Percentiles rank a stretch among this genome's conserved stretches.
Evolutionary conservation across 441 rosid genomes (phyloP).

Genomic region (Bruguiera hainesii): DNA sequence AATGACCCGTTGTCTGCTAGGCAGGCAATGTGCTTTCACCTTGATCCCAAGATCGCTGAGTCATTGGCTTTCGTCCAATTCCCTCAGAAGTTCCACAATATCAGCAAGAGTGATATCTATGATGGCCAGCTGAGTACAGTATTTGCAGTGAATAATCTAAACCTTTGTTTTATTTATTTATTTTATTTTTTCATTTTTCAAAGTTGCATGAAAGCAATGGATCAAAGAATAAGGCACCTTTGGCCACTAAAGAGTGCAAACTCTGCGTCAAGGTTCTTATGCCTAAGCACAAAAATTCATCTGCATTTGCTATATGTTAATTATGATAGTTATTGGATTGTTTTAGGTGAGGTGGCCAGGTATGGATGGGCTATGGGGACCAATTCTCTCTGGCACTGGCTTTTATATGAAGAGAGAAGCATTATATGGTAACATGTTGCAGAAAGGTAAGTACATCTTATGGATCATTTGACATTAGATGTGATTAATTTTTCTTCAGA

Average conservation of each 20-base stretch:
- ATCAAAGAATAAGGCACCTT: no score
- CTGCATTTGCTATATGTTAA: not conserved
- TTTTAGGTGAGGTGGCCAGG: constrained; percentile 33
- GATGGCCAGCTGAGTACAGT: constrained; percentile 23
- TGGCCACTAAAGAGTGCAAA: no score
- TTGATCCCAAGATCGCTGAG: constrained; percentile 27
- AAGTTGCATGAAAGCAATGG: not conserved
- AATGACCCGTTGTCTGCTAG: constrained; percentile 40
- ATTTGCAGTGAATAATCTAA: constrained; percentile 13
- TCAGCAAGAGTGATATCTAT: constrained; percentile 41
- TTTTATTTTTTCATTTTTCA: not conserved
- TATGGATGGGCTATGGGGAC: constrained; percentile 41
- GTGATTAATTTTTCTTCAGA: no score
- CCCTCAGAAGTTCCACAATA: constrained; percentile 44
- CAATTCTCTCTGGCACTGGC: constrained; percentile 35
- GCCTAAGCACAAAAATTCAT: no score
- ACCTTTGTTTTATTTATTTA: not conserved
- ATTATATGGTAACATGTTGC: constrained; percentile 21
- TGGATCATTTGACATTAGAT: no score
- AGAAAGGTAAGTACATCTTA: constrained; percentile 13
- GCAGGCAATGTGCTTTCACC: constrained; percentile 44
- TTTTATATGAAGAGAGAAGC: constrained; percentile 40
- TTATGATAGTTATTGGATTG: not conserved
- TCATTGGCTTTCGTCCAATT: constrained; percentile 35
- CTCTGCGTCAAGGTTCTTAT: no score